Evolutionary conservation across 495 filamentous ascomycete species (phyloP), one percentile per base, ranked within the genome.

Genomic region (Tuber aestivum): DNA sequence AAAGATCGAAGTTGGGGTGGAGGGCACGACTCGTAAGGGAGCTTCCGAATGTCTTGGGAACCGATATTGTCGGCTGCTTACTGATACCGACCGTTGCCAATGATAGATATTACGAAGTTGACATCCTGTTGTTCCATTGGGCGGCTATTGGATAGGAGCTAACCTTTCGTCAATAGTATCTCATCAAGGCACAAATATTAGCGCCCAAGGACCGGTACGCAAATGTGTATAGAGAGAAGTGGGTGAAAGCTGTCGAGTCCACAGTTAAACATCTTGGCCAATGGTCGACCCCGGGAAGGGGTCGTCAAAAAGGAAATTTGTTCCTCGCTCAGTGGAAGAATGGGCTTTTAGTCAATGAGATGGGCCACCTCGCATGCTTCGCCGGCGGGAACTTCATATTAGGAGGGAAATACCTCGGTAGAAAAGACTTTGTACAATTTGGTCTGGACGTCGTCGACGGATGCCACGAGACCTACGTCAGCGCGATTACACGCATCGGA

Each of bases 321-420:
- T 82, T 81, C 71, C 76, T 83, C 37, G 76, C 82, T 44, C 79
- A 83, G 50, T 81, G 74, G 72, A 83, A 65, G 27, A 74, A 79
- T 32, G 81, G 81, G 38, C 82, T 79, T 77, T 68, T 82, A 41
- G 48, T 78, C 70, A 83, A 79, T 70, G 80, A 81, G 79, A 83
- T 84, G 83, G 83, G 85, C 27, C 80, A 83, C 68, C 83, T 85
- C 72, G 79, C 83, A 50, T 85, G 83, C 73, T 85, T 85, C 70
- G 82, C 83, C 41, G 84, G 83, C 23, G 84, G 84, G 21, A 85
- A 85, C 71, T 75, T 85, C 71, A 74, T 84, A 27, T 81, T 85
- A 23, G 84, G 83, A 41, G 82, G 83, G 35, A 75, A 78, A 45
- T 75, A 84, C 41, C 78, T 85, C 32, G 75, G 74, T 42, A 78